Percentiles rank a stretch among this genome's conserved stretches.
Evolutionary conservation across 306 rosid species (phyloP).

Genomic region (Myrica gale): DNA sequence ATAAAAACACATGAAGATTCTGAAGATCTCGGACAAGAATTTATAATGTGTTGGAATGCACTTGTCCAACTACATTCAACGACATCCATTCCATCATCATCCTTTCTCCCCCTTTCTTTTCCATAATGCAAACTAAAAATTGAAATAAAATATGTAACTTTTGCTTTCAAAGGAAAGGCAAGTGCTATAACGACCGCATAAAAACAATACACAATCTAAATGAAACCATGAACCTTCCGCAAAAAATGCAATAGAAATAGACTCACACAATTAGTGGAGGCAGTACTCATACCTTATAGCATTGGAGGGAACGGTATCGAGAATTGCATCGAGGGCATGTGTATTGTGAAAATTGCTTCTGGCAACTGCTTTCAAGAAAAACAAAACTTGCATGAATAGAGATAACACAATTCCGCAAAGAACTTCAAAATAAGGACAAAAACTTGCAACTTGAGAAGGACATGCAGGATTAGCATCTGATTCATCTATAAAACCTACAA

Average conservation of each 20-base stretch:
- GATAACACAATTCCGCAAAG: neutral
- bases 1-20: neutral
- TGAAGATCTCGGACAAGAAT: neutral
- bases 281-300: constrained; percentile 63
- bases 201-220: constrained; percentile 6
- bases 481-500: neutral
- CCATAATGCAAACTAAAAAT: neutral
- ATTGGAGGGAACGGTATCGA: constrained; percentile 77
- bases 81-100: neutral
- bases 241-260: neutral
- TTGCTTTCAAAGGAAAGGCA: neutral
- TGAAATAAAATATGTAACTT: too few relatives aligned
- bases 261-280: neutral
- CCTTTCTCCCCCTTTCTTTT: accelerated
- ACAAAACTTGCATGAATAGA: neutral
- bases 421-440: neutral
- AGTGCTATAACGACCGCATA: neutral
- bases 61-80: neutral
- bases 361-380: constrained; percentile 53
- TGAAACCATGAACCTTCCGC: neutral
- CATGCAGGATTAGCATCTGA: neutral
- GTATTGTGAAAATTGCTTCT: constrained; percentile 88
- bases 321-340: constrained; percentile 97
- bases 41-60: neutral
- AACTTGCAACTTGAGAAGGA: neutral